Conservation (phyloP, 2,329 filamentous ascomycete species). For the Colletotrichum sp. region DNA sequence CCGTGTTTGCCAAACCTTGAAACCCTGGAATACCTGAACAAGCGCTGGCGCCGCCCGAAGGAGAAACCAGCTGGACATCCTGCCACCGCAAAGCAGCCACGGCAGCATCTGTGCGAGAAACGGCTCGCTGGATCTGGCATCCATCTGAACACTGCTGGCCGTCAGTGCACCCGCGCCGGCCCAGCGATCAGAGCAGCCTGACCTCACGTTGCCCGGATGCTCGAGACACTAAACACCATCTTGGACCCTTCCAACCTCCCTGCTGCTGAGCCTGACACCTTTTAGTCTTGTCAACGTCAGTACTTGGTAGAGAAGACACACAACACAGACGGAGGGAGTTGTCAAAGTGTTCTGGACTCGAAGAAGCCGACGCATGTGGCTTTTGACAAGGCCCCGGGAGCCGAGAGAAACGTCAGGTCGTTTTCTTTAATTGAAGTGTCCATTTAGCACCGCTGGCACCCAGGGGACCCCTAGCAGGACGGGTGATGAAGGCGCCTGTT, state of each 20-base stretch:
- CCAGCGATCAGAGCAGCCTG: background rate
- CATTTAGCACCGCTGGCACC: background rate
- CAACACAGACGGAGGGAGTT: background rate
- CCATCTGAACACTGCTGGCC: background rate
- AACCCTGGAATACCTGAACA: background rate
- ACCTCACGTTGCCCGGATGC: background rate
- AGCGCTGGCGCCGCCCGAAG: background rate
- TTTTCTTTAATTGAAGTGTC: background rate
- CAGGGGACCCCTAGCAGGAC: background rate
- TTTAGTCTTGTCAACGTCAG: background rate
- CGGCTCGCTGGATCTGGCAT: background rate
- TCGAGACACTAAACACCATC: background rate
- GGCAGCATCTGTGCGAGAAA: slow-evolving; percentile 8
- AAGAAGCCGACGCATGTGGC: background rate
- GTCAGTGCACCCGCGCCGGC: slow-evolving; percentile 2
- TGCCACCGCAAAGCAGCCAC: background rate
- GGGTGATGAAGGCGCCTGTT: background rate
- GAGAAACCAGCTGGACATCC: background rate
- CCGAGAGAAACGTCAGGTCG: background rate
- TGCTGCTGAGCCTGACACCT: background rate
- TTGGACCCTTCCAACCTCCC: slow-evolving; percentile 2
- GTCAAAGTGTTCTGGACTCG: background rate
- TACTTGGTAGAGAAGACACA: background rate
- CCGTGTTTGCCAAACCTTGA: background rate
- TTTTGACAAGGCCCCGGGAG: background rate